Conservation (phyloP, 495 filamentous ascomycete species). For the Hyaloscypha bicolor region DNA sequence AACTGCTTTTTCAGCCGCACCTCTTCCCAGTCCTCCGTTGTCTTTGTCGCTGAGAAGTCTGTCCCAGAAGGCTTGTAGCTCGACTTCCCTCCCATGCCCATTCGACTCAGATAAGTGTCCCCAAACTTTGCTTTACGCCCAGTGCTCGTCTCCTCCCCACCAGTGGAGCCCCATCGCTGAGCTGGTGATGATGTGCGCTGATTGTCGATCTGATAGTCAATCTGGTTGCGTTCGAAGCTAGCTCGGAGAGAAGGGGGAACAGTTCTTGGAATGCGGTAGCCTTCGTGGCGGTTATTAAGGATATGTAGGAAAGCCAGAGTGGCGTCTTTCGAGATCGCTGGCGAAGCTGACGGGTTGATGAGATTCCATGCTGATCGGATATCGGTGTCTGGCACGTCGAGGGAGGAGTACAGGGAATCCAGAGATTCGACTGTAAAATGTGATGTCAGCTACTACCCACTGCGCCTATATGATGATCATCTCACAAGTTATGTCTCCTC, state of each 20-base stretch:
- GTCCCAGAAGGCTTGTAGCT: slow-evolving; percentile 70
- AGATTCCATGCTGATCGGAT: slow-evolving; percentile 95
- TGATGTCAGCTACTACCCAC: slow-evolving; percentile 3
- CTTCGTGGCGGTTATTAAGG: slow-evolving; percentile 91
- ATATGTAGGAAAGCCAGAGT: slow-evolving; percentile 94
- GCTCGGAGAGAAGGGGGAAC: slow-evolving; percentile 89
- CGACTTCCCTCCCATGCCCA: slow-evolving; percentile 81
- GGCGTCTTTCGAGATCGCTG: slow-evolving; percentile 90
- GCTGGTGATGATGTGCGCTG: slow-evolving; percentile 54
- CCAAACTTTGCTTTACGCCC: slow-evolving; percentile 94
- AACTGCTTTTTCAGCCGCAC: slow-evolving; percentile 92
- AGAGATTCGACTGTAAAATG: slow-evolving; percentile 67
- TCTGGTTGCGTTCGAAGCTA: slow-evolving; percentile 89
- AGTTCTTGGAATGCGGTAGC: slow-evolving; percentile 89
- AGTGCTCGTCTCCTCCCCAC: slow-evolving; percentile 69
- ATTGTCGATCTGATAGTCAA: slow-evolving; percentile 91
- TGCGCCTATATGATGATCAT: background rate
- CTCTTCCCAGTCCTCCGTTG: slow-evolving; percentile 91
- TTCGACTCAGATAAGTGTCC: slow-evolving; percentile 88
- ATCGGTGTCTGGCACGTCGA: slow-evolving; percentile 96
- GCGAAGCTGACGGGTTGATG: slow-evolving; percentile 80
- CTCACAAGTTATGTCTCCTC: slow-evolving; percentile 80
- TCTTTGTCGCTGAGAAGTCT: slow-evolving; percentile 70
- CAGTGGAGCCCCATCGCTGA: slow-evolving; percentile 65
- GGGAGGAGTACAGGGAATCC: slow-evolving; percentile 80